phyloP scores from a whole-genome alignment of 2,329 filamentous ascomycete genomes.

The Colletotrichum sp. region DNA sequence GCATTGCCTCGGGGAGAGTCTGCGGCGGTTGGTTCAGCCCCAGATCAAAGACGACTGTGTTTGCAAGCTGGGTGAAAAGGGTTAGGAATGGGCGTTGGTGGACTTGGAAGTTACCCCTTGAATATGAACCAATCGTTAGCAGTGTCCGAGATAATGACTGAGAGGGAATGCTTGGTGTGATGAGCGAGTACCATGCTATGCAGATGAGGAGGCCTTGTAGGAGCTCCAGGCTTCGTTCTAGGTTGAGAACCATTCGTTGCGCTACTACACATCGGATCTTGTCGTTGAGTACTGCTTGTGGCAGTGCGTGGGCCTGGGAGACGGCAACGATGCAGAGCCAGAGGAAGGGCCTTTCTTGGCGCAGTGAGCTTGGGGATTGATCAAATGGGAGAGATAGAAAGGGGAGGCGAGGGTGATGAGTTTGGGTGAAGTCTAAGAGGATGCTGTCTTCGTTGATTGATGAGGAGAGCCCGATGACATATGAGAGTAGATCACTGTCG shows the following conservation, averaged over 20 bases:
- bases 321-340: background rate
- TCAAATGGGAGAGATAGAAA: background rate
- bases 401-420: background rate
- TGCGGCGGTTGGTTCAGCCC: background rate
- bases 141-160: background rate
- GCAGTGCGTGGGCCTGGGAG: background rate
- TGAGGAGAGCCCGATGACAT: background rate
- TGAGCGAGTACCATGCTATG: background rate
- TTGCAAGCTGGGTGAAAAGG: background rate
- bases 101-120: background rate
- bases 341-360: background rate
- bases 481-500: background rate
- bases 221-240: background rate
- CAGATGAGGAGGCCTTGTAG: background rate
- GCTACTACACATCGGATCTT: background rate
- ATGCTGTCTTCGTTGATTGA: background rate
- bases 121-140: fast-evolving
- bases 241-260: background rate
- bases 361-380: background rate
- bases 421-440: background rate
- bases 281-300: background rate
- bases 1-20: background rate
- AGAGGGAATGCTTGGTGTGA: background rate
- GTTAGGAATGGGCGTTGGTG: background rate
- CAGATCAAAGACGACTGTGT: background rate